These are phyloP conservation scores for Suhomyces pyralidae DNA, from an alignment of 805 yeast species.

Conservation along the genomic window DNA sequence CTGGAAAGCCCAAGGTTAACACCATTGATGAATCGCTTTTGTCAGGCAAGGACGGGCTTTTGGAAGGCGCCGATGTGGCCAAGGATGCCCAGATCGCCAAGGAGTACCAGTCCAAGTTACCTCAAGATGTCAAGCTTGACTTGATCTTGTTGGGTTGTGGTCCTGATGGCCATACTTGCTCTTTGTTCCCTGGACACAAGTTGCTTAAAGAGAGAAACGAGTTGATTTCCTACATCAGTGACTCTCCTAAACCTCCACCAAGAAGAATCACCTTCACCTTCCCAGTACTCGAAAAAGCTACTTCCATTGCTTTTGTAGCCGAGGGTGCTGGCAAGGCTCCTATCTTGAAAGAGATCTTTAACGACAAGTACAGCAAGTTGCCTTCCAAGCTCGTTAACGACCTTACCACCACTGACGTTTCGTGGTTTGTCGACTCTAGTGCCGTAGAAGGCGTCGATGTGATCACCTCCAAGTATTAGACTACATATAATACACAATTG, in stretches of 20 bases:
- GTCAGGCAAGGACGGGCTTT: slow-evolving; percentile 45
- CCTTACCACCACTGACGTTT: slow-evolving; percentile 47
- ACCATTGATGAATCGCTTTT: slow-evolving; percentile 65
- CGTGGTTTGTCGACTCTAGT: slow-evolving; percentile 83
- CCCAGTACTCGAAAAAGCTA: slow-evolving; percentile 60
- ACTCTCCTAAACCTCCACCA: slow-evolving; percentile 93
- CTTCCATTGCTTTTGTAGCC: slow-evolving; percentile 73
- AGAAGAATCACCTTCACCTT: slow-evolving; percentile 87
- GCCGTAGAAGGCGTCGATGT: slow-evolving; percentile 65
- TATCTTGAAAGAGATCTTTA: slow-evolving; percentile 68
- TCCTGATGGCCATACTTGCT: slow-evolving; percentile 95
- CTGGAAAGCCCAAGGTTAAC: slow-evolving; percentile 54
- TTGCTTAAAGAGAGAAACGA: slow-evolving; percentile 54
- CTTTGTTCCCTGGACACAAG: slow-evolving; percentile 82
- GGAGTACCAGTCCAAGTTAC: slow-evolving; percentile 60
- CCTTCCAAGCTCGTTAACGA: slow-evolving; percentile 79
- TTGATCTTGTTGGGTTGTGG: slow-evolving; percentile 84
- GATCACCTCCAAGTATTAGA: slow-evolving; percentile 36
- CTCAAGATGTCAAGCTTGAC: slow-evolving; percentile 50
- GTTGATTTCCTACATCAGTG: slow-evolving; percentile 62
- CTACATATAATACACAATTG: too few relatives aligned
- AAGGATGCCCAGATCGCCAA: slow-evolving; percentile 51
- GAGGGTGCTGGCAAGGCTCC: slow-evolving; percentile 84
- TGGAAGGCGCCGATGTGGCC: slow-evolving; percentile 44
- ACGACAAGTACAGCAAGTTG: slow-evolving; percentile 42